These are phyloP conservation scores for Coemansia sp. DNA, from an alignment of 192 early-diverging fungal species.

Conservation along the genomic window DNA sequence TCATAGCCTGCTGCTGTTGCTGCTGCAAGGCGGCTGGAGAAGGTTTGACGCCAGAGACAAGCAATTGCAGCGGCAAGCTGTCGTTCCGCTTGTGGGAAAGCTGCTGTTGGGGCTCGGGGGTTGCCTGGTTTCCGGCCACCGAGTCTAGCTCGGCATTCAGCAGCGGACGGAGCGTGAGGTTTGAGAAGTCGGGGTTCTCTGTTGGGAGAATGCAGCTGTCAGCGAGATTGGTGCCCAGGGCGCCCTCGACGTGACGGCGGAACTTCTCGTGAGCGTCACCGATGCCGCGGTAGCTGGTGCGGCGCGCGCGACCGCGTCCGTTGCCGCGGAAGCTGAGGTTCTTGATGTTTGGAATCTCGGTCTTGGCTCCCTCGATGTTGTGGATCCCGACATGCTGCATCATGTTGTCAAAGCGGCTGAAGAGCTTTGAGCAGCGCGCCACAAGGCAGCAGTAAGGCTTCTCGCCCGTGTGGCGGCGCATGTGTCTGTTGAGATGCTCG, in stretches of 20 bases:
- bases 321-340: constrained; percentile 50
- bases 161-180: constrained; percentile 52
- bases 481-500: constrained; percentile 77
- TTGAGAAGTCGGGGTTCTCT: constrained; percentile 49
- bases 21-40: constrained; percentile 7
- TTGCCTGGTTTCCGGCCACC: constrained; percentile 5
- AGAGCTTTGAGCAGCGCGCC: constrained; percentile 63
- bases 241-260: constrained; percentile 44
- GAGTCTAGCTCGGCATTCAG: constrained; percentile 21
- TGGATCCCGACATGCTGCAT: constrained; percentile 80
- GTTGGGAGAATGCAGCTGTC: constrained; percentile 47
- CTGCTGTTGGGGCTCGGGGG: constrained; percentile 16
- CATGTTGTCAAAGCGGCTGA: constrained; percentile 80
- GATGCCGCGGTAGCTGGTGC: constrained; percentile 49
- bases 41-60: neutral
- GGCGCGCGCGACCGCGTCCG: constrained; percentile 54
- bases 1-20: neutral
- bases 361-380: constrained; percentile 46
- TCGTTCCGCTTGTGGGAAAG: constrained; percentile 8
- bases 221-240: constrained; percentile 35
- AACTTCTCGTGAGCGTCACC: constrained; percentile 47
- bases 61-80: neutral
- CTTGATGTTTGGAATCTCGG: constrained; percentile 56
- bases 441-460: constrained; percentile 75
- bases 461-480: constrained; percentile 61